Base-by-base conservation (phyloP, 202 grass and related monocot genomes). In the Bolboschoenoplectus hybrid region DNA sequence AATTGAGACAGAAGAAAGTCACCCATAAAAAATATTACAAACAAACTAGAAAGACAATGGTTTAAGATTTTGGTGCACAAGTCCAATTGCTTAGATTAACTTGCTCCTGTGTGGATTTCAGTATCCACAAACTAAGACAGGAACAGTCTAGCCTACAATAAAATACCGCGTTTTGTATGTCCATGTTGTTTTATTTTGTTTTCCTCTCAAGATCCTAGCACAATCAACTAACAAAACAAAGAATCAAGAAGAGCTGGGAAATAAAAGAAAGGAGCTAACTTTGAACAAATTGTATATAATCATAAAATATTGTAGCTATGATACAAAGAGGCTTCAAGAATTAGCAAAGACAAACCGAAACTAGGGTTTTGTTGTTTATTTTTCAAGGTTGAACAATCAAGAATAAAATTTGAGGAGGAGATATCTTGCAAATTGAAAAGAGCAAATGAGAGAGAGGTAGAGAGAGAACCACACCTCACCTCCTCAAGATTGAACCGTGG, bases 401-500 rank as follows among this genome's bases (percentile, higher is more conserved):
- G 46, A 55, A 83, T 14, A 69, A 50, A 49, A 16, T 50, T 32
- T 7, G 7, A 61, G 40, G n/a, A 38, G 4, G 52, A 44, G 11
- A 38, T 39, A 45, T 41, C 17, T 81, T 81, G 40, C 44, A 81
- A 60, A 63, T 2, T 40, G 6, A n/a, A 81, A 43, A 81, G 12
- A 67, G 20, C 8, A 16, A 41, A 35, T 10, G 45, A 68, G 6
- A 83, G 44, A 81, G 13, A 82, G 26, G 26, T 26, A 68, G 6
- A 83, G 44, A 81, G 13, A 82, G 26, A 26, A 26, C 26, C 58
- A 52, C 7, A 83, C 81, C 81, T 66, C 26, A 67, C 38, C 11
- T 50, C 60, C 61, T 67, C 46, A 69, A 69, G 62, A 83, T 47
- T 69, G 16, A 41, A 4, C 9, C 11, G 44, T 47, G 63, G 35